Evolutionary conservation across 306 rosid genomes (phyloP), one percentile per base, ranked within the genome.

Genomic region (Psophocarpus tetragonolobus): DNA sequence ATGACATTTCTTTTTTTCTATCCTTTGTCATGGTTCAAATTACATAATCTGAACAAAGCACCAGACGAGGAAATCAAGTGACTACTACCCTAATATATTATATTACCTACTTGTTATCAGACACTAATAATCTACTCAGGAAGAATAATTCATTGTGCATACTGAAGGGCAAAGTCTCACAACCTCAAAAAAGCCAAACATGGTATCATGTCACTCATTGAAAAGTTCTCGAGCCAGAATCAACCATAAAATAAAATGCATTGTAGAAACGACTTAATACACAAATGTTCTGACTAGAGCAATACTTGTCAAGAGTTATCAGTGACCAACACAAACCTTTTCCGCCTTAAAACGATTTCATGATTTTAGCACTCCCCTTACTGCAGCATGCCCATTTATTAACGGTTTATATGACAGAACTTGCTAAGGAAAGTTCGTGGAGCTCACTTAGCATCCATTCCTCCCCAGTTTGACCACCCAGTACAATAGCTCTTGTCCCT

Each of bases 401-500:
- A 57, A 21, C 68, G 68, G 42, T 82, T 85, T 90, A 91, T 85
- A 84, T 81, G 42, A 75, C 86, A 81, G 96, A 85, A 88, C 85
- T 96, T 74, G 93, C 98, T 60, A 96, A 83, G 6, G 99, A 96
- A 81, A 96, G 96, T 87, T 96, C 99, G 82, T 96, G 98, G 61
- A 96, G 88, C 76, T 96, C 99, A 39, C 99, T 88, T 79, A 96
- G 85, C 94, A 92, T 92, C 99, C 99, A 96, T 78, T 96, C 98
- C 84, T 96, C 99, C 85, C 99, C 99, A 8, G 99, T 92, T 85
- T 96, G 99, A 81, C 99, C 99, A 9, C 99, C 98, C 72, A 96
- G 80, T 71, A 96, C 99, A 63, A 96, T 90, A 53, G 99, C 98
- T 85, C 99, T 88, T 57, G 99, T 92, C 63, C 99, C 99, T 60